Conservation (phyloP, 1,284 basidiomycete species). For the Exobasidium cylindrosporum region DNA sequence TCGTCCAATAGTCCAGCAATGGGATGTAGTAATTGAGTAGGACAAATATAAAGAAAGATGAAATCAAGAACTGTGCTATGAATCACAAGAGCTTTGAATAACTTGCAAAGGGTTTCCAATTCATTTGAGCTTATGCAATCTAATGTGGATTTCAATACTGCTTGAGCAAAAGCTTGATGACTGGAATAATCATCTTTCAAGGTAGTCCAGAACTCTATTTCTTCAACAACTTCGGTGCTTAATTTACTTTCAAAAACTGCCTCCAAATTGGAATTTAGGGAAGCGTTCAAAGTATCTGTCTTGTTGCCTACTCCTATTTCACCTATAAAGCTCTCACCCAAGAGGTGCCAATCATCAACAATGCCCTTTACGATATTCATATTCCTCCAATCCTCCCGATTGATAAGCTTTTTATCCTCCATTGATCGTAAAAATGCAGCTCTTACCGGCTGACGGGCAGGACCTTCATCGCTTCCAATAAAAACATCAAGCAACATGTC, state of each 20-base stretch:
- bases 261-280: conserved; percentile 3
- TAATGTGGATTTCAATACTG: conserved; percentile 23
- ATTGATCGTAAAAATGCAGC: conserved; percentile 29
- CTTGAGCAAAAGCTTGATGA: conserved; percentile 25
- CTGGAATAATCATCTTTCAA: conserved; percentile 27
- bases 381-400: conserved; percentile 24
- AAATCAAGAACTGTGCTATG: conserved; percentile 21
- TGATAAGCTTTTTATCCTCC: conserved; percentile 25
- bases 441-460: conserved; percentile 26
- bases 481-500: conserved; percentile 19
- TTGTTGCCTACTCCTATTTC: conserved; percentile 16
- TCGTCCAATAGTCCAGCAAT: conserved; percentile 26
- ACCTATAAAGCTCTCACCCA: conserved; percentile 31
- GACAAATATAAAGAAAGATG: conserved; percentile 31
- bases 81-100: conserved; percentile 26
- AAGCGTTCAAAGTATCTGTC: neutral
- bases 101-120: conserved; percentile 28
- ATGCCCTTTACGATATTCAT: conserved; percentile 29
- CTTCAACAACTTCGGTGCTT: neutral
- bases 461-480: conserved; percentile 21
- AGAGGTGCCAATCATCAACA: conserved; percentile 28
- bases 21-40: conserved; percentile 22
- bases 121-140: conserved; percentile 23
- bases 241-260: conserved; percentile 26
- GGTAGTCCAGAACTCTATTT: neutral